Percentiles rank a stretch among this genome's conserved stretches.
Evolutionary conservation across 1,284 basidiomycete species (phyloP).

Genomic region (Trichosporon ovoides): DNA sequence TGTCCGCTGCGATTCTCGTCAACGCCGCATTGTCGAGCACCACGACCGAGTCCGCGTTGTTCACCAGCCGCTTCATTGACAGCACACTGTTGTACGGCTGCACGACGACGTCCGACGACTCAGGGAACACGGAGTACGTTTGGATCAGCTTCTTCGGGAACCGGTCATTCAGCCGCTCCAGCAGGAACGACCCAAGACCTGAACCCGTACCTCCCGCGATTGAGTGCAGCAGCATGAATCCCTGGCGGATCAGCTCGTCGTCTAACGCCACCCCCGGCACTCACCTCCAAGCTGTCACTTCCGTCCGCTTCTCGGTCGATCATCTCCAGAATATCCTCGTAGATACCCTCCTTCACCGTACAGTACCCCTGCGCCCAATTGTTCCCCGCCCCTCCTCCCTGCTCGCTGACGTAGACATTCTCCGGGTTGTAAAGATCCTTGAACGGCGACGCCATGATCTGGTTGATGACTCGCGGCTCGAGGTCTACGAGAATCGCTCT

Average conservation of each 20-base stretch:
- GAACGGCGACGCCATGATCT: slow-evolving; percentile 86
- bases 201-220: slow-evolving; percentile 99
- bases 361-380: slow-evolving; percentile 94
- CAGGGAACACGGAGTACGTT: slow-evolving; percentile 98
- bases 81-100: slow-evolving; percentile 96
- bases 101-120: slow-evolving; percentile 89
- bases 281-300: slow-evolving; percentile 91
- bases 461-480: slow-evolving; percentile 98
- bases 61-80: slow-evolving; percentile 89
- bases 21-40: slow-evolving; percentile 96
- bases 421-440: slow-evolving; percentile 96
- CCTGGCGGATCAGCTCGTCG: slow-evolving; percentile 62
- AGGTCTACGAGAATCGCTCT: slow-evolving; percentile 93
- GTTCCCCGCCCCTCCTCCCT: slow-evolving; percentile 98
- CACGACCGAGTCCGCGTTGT: slow-evolving; percentile 95
- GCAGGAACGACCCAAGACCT: slow-evolving; percentile 91
- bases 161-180: slow-evolving; percentile 93
- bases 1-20: slow-evolving; percentile 82
- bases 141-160: slow-evolving; percentile 99
- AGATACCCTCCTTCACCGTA: slow-evolving; percentile 78
- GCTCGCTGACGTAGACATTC: slow-evolving; percentile 91
- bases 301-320: slow-evolving; percentile 97
- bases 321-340: slow-evolving; percentile 99
- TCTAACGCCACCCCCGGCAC: slow-evolving; percentile 21
- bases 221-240: slow-evolving; percentile 97